Evolutionary conservation across 1,139 yeast genomes (phyloP), one percentile per base, ranked within the genome.

Genomic region (Pneumocystis carinii): DNA sequence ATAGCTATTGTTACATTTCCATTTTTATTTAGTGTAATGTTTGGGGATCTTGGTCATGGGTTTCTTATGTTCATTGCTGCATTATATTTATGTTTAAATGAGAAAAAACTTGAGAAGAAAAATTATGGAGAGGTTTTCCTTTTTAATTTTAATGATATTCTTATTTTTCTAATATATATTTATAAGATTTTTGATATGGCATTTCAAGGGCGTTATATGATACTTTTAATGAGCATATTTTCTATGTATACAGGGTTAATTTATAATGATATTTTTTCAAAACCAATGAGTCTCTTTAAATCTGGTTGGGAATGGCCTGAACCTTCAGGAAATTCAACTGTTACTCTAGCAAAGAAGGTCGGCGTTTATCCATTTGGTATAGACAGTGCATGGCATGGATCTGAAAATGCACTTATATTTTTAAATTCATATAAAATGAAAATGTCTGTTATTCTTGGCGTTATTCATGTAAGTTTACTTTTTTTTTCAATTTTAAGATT

Each of bases 21-120:
- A 15, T 92, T 94, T 75, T 89, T 92, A 96, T 92, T 92, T 78
- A 97, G 98, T 48, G 87, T 94, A 69, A 92, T 92, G 99, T 92
- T 92, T 79, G 99, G 98, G 75, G 99, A 92, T 76, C 75, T 90
- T 66, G 99, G 99, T 3, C 99, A 92, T 74, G 98, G 98, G 19
- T 77, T 89, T 63, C 81, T 94, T 66, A 78, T 94, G 70, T 77
- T 84, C 59, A 74, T 88, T 67, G 90, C 87, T 12, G 95, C 95
- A 8, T 73, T 83, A 41, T 78, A 79, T 59, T 76, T 92, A 70
- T 90, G 92, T 17, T 69, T 80, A 62, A 84, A 85, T 70, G 98
- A 92, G 74, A 75, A 75, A 64, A 76, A 76, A 62, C 80, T 92
- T 66, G 85, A 80, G 24, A 78, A 80, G 63, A 81, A 84, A 68